phyloP scores from a whole-genome alignment of 768 basidiomycete species.

The Termitomyces sp. region DNA sequence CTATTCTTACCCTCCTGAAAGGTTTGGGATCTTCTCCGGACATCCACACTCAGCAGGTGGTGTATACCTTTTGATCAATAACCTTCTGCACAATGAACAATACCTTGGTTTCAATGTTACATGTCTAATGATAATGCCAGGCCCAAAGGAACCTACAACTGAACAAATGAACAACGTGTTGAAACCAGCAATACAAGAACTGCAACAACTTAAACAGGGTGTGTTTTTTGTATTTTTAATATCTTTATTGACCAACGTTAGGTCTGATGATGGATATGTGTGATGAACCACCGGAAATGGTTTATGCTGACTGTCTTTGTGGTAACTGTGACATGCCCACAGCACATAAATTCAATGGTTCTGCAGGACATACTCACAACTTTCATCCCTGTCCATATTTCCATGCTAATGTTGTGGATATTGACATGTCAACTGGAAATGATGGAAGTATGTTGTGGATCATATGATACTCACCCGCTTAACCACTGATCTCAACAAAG shows the following conservation, averaged over 20 bases:
- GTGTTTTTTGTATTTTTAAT: neutral
- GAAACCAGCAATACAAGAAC: constrained; percentile 15
- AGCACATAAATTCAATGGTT: constrained; percentile 21
- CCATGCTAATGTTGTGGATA: constrained; percentile 13
- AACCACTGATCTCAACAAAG: neutral
- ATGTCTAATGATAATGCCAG: constrained; percentile 19
- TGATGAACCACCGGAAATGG: constrained; percentile 7
- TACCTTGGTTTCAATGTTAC: constrained; percentile 21
- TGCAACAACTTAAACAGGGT: constrained; percentile 20
- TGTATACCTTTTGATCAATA: constrained; percentile 19
- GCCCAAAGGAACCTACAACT: constrained; percentile 21
- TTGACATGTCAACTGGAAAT: constrained; percentile 9
- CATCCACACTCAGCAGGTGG: constrained; percentile 23
- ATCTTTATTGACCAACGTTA: neutral
- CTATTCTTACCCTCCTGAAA: neutral
- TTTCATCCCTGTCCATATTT: constrained; percentile 26
- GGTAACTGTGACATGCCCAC: constrained; percentile 24
- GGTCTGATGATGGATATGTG: constrained; percentile 24
- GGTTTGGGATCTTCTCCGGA: constrained; percentile 20
- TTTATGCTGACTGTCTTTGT: constrained; percentile 24
- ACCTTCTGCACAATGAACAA: constrained; percentile 16
- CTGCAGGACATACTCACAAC: constrained; percentile 21
- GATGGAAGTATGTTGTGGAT: constrained; percentile 6
- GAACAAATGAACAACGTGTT: constrained; percentile 23
- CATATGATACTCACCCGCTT: constrained; percentile 3